phyloP scores from a whole-genome alignment of 2,329 filamentous ascomycete species.

The Stemphylium beticola region DNA sequence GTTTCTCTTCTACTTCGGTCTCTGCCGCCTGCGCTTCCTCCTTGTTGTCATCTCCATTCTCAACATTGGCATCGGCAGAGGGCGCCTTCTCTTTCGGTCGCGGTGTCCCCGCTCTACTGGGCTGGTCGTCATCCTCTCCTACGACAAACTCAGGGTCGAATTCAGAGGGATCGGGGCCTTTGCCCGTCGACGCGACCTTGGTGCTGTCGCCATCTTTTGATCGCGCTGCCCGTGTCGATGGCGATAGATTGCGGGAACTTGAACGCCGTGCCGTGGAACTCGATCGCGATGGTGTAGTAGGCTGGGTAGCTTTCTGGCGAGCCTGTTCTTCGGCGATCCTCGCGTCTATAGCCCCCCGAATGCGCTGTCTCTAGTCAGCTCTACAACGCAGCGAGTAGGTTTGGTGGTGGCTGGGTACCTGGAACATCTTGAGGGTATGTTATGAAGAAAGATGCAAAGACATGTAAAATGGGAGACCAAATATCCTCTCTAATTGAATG shows the following conservation, averaged over 20 bases:
- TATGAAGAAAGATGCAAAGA: constrained; percentile 19
- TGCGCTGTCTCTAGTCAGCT: constrained; percentile 61
- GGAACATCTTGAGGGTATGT: constrained; percentile 42
- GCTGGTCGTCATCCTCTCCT: constrained; percentile 76
- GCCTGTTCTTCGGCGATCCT: constrained; percentile 92
- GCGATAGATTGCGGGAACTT: constrained; percentile 52
- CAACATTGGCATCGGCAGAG: constrained; percentile 22
- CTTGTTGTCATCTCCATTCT: constrained; percentile 40
- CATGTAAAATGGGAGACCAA: constrained; percentile 8
- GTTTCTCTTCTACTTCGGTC: constrained; percentile 34
- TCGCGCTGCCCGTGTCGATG: constrained; percentile 42
- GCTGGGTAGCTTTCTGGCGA: constrained; percentile 64
- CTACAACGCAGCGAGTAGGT: neutral
- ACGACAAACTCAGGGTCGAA: constrained; percentile 87
- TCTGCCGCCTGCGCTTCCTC: constrained; percentile 41
- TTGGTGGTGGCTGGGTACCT: constrained; percentile 27
- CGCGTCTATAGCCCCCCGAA: constrained; percentile 84
- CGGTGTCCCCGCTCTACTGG: constrained; percentile 67
- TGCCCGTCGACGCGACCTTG: constrained; percentile 55
- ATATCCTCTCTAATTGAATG: constrained; percentile 1
- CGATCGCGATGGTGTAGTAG: constrained; percentile 53
- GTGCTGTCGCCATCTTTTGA: constrained; percentile 42
- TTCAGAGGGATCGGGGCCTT: constrained; percentile 79
- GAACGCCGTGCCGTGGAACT: constrained; percentile 55
- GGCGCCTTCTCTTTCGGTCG: constrained; percentile 53